Evolutionary conservation across 2,329 filamentous ascomycete genomes (phyloP).

Genomic region (Hypoxylon sp.): DNA sequence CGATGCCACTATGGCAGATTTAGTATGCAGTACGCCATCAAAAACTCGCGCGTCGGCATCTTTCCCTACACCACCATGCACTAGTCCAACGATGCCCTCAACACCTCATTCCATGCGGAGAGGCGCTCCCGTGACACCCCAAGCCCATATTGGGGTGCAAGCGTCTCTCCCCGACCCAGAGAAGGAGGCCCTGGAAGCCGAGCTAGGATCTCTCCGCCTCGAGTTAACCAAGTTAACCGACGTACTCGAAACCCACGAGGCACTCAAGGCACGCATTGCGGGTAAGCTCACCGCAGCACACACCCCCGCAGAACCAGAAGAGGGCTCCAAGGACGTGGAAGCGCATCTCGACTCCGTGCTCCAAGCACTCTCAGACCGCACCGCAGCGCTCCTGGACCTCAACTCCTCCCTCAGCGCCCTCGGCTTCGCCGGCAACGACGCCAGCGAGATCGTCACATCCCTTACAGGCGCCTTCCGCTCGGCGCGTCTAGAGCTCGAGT

Average conservation of each 20-base stretch:
- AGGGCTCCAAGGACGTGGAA: conserved; percentile 57
- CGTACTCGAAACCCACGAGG: conserved; percentile 64
- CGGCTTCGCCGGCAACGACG: conserved; percentile 66
- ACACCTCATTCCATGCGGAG: conserved; percentile 58
- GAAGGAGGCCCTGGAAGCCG: conserved; percentile 60
- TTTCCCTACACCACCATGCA: conserved; percentile 70
- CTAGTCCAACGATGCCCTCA: conserved; percentile 58
- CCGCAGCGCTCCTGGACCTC: conserved; percentile 63
- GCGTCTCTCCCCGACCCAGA: conserved; percentile 60
- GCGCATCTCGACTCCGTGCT: conserved; percentile 61
- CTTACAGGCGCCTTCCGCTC: conserved; percentile 67
- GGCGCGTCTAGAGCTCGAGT: conserved; percentile 73
- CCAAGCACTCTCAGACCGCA: conserved; percentile 64
- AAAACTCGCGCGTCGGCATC: conserved; percentile 57
- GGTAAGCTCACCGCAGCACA: conserved; percentile 45
- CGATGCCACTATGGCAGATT: conserved; percentile 65
- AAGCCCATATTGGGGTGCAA: conserved; percentile 59
- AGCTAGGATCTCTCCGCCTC: conserved; percentile 64
- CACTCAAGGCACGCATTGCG: conserved; percentile 56
- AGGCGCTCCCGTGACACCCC: conserved; percentile 45
- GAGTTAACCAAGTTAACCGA: conserved; percentile 65
- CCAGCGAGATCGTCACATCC: conserved; percentile 63
- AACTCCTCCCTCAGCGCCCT: conserved; percentile 62
- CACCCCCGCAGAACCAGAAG: conserved; percentile 15
- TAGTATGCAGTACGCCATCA: conserved; percentile 67